Evolutionary conservation across 2,329 filamentous ascomycete species (phyloP).

Genomic region (Ascochyta lentis): DNA sequence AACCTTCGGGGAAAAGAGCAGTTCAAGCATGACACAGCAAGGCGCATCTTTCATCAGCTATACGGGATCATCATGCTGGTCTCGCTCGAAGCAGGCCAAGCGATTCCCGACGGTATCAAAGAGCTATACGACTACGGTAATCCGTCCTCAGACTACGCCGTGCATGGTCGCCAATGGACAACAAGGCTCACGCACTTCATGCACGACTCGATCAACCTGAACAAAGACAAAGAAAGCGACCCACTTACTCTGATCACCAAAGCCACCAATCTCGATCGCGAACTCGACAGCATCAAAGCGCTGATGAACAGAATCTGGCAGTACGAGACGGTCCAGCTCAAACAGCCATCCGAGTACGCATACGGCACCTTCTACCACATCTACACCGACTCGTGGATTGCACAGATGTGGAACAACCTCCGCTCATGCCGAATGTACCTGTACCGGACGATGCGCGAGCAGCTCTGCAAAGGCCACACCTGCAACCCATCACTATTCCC

Average conservation of each 20-base stretch:
- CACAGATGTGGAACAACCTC: slow-evolving; percentile 43
- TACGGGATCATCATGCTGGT: slow-evolving; percentile 35
- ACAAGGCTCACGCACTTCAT: slow-evolving; percentile 28
- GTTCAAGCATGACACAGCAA: slow-evolving; percentile 26
- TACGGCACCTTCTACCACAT: slow-evolving; percentile 36
- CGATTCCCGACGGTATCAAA: slow-evolving; percentile 25
- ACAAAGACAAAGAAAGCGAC: slow-evolving; percentile 23
- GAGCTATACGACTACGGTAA: slow-evolving; percentile 31
- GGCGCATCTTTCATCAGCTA: slow-evolving; percentile 40
- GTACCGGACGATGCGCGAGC: slow-evolving; percentile 28
- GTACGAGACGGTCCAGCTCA: slow-evolving; percentile 22
- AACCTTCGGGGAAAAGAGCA: slow-evolving; percentile 38
- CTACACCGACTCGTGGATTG: slow-evolving; percentile 40
- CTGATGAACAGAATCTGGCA: slow-evolving; percentile 34
- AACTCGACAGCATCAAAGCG: slow-evolving; percentile 31
- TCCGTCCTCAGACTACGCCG: slow-evolving; percentile 25
- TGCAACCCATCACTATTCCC: slow-evolving; percentile 24
- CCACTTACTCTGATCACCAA: slow-evolving; percentile 22
- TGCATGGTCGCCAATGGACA: slow-evolving; percentile 31
- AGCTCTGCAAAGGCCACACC: slow-evolving; percentile 24
- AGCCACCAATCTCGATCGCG: slow-evolving; percentile 26
- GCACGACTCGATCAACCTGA: slow-evolving; percentile 30
- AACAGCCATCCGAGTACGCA: slow-evolving; percentile 15
- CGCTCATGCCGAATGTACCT: slow-evolving; percentile 32
- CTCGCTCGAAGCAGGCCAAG: slow-evolving; percentile 26